Evolutionary conservation across 495 filamentous ascomycete species (phyloP).

Genomic region (Rhypophila decipiens): DNA sequence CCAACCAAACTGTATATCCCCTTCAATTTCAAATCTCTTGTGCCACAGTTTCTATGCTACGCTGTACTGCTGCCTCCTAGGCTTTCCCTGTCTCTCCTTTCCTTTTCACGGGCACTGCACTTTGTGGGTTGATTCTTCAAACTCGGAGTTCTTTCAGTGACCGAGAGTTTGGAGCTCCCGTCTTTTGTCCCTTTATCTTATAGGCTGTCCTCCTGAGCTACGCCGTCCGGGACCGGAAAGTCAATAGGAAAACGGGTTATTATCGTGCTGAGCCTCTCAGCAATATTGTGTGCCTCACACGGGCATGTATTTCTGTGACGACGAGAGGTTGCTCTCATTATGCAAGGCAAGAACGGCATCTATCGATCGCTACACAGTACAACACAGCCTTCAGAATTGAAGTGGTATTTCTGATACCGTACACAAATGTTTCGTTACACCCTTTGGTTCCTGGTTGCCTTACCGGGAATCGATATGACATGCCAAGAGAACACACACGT

Average conservation of each 20-base stretch:
- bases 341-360: background rate
- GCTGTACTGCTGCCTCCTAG: no score
- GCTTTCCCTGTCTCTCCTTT: no score
- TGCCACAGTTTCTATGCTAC: constrained; percentile 6
- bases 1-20: constrained; percentile 13
- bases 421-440: no score
- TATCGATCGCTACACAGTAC: background rate
- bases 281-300: background rate
- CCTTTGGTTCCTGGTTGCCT: background rate
- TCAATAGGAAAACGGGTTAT: background rate
- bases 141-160: no score
- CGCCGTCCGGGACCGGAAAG: no score
- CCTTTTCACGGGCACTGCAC: no score
- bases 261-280: background rate
- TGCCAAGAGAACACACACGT: background rate
- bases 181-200: no score
- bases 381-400: background rate
- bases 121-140: no score
- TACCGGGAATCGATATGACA: background rate
- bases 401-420: no score
- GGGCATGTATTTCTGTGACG: background rate
- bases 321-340: background rate
- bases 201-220: no score
- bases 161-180: no score
- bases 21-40: constrained; percentile 9